Conservation (phyloP, 2,329 filamentous ascomycete genomes). For the Ophiostoma sp. region DNA sequence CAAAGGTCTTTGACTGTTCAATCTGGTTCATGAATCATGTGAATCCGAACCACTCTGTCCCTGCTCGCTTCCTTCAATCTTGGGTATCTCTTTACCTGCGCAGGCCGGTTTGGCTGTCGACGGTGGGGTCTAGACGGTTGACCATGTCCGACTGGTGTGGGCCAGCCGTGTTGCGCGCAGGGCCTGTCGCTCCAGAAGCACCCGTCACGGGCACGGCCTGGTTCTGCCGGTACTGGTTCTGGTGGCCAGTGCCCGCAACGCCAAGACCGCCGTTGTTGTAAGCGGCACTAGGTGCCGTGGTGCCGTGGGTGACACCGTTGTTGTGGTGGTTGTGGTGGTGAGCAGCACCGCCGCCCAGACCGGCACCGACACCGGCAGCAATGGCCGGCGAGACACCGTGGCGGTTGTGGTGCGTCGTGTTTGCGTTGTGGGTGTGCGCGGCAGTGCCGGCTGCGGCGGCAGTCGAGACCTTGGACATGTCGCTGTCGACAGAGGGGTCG, state of each 20-base stretch:
- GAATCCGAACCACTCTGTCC: too few species aligned
- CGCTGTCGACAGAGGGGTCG: conserved; percentile 38
- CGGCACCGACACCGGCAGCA: conserved; percentile 5
- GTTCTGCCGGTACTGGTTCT: neutral
- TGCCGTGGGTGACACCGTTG: neutral
- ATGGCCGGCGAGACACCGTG: conserved; percentile 10
- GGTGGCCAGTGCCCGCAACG: neutral
- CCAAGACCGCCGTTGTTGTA: conserved; percentile 4
- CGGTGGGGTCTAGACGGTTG: conserved; percentile 43
- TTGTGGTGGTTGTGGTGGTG: conserved; percentile 19
- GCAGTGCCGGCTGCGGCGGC: neutral
- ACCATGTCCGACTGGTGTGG: conserved; percentile 30
- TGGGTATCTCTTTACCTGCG: conserved; percentile 15
- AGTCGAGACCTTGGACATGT: conserved; percentile 24
- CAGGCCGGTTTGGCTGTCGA: conserved; percentile 40
- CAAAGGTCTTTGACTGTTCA: too few species aligned
- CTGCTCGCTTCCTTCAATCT: neutral
- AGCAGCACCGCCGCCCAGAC: conserved; percentile 3
- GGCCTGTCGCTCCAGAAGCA: neutral
- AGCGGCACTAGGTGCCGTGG: conserved; percentile 6
- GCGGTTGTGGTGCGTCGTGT: neutral
- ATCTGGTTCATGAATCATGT: neutral
- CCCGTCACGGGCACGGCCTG: neutral
- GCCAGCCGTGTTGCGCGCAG: conserved; percentile 37
- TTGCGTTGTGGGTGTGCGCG: neutral